Conservation (phyloP, 73 alveolate species). For the Paramecium octaurelia region DNA sequence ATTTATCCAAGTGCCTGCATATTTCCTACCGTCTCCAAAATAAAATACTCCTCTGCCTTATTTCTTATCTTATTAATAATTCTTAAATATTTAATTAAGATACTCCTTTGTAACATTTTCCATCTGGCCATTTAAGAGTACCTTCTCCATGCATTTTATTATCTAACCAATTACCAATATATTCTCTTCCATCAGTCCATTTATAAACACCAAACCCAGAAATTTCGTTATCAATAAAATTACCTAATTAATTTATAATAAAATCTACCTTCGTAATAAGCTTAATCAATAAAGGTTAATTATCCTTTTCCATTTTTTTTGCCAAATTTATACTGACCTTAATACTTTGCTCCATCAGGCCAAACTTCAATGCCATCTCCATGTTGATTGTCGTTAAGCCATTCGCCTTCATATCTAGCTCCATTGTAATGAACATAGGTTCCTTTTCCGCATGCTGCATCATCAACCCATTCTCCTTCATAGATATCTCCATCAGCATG, state of each 20-base stretch:
- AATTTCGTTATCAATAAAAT: conserved; percentile 68
- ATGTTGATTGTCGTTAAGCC: conserved; percentile 74
- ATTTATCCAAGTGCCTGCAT: conserved; percentile 67
- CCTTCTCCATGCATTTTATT: conserved; percentile 80
- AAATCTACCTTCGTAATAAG: conserved; percentile 70
- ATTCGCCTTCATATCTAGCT: conserved; percentile 74
- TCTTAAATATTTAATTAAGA: background rate
- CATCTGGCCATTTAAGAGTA: conserved; percentile 73
- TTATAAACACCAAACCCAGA: conserved; percentile 71
- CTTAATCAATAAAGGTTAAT: conserved; percentile 69
- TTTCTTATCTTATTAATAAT: conserved; percentile 66
- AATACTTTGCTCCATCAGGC: conserved; percentile 73
- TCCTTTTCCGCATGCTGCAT: conserved; percentile 62
- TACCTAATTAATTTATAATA: conserved; percentile 55
- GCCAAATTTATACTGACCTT: conserved; percentile 64
- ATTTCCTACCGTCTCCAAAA: conserved; percentile 62
- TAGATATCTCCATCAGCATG: conserved; percentile 85
- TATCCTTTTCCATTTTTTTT: conserved; percentile 56
- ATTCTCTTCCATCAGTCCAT: conserved; percentile 76
- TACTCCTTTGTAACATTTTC: conserved; percentile 71
- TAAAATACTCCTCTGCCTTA: conserved; percentile 72
- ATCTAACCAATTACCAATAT: conserved; percentile 71
- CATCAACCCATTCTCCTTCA: conserved; percentile 74
- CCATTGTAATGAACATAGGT: conserved; percentile 58
- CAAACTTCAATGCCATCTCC: conserved; percentile 76